Evolutionary conservation across 306 rosid genomes (phyloP).

Genomic region (Dryas drummondii): DNA sequence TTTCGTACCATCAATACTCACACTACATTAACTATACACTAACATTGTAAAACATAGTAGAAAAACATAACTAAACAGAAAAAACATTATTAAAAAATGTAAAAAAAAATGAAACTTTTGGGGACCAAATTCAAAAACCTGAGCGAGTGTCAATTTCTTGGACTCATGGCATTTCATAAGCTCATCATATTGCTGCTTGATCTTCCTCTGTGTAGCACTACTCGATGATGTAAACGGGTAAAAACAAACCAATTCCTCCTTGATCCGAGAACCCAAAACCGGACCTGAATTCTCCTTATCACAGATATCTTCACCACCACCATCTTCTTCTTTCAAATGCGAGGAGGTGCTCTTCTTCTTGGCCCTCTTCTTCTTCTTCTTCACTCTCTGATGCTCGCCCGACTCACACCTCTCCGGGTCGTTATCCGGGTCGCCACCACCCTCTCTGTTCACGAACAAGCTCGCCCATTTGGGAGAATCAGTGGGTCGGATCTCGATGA

Average conservation of each 20-base stretch:
- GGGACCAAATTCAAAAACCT: constrained; percentile 37
- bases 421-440: constrained; percentile 23
- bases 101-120: not conserved
- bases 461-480: constrained; percentile 55
- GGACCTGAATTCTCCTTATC: constrained; percentile 31
- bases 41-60: not conserved
- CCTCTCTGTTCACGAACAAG: constrained; percentile 30
- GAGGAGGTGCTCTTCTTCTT: constrained; percentile 51
- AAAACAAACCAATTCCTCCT: constrained; percentile 46
- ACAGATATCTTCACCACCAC: constrained; percentile 6
- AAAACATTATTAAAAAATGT: not conserved
- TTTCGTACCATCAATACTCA: not conserved
- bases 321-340: constrained; percentile 28
- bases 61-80: not conserved
- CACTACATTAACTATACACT: not conserved
- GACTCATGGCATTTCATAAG: constrained; percentile 62
- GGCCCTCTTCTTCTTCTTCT: constrained; percentile 67
- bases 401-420: constrained; percentile 18
- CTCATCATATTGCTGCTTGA: constrained; percentile 78
- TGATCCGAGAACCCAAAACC: constrained; percentile 30
- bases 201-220: constrained; percentile 77
- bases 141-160: constrained; percentile 61
- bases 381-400: constrained; percentile 34
- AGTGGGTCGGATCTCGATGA: constrained; percentile 43
- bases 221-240: constrained; percentile 77